Percentiles rank a stretch among this genome's conserved stretches.
These are phyloP conservation scores for Spathaspora boniae DNA, from an alignment of 805 yeast genomes.

Conservation along the genomic window DNA sequence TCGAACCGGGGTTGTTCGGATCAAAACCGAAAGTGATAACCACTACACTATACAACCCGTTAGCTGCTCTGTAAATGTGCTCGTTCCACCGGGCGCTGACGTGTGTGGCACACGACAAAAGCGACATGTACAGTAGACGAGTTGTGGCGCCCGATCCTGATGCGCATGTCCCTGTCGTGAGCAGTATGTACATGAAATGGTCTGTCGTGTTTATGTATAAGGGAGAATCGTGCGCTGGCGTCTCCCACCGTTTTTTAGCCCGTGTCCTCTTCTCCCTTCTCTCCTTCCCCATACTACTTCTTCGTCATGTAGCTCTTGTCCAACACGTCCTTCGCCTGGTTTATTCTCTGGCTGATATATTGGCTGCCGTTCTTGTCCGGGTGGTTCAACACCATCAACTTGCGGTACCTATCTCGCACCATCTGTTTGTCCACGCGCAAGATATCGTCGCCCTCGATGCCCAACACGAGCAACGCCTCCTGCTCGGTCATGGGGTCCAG, in stretches of 20 bases:
- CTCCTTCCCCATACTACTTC: no score
- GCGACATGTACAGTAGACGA: no score
- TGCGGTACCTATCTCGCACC: constrained; percentile 33
- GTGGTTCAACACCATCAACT: constrained; percentile 39
- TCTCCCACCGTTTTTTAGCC: no score
- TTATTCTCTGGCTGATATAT: constrained; percentile 38
- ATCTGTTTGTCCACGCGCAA: constrained; percentile 32
- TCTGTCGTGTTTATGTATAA: no score
- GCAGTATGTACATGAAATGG: no score
- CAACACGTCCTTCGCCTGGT: constrained; percentile 40
- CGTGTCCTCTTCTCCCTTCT: no score
- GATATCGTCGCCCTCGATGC: constrained; percentile 40
- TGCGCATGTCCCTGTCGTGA: no score
- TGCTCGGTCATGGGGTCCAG: constrained; percentile 38
- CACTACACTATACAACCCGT: constrained; percentile 54
- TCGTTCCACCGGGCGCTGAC: no score
- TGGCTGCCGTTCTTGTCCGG: constrained; percentile 42
- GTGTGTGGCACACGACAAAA: no score
- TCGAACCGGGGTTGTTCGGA: constrained; percentile 84
- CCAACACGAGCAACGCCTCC: constrained; percentile 39
- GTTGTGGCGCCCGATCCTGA: no score
- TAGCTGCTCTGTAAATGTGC: no score
- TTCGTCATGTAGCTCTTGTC: constrained; percentile 36
- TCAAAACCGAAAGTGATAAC: constrained; percentile 82
- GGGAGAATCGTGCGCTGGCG: no score